These are phyloP conservation scores for Przewalskia tangutica DNA, from an alignment of 257 asterid species.

Conservation along the genomic window DNA sequence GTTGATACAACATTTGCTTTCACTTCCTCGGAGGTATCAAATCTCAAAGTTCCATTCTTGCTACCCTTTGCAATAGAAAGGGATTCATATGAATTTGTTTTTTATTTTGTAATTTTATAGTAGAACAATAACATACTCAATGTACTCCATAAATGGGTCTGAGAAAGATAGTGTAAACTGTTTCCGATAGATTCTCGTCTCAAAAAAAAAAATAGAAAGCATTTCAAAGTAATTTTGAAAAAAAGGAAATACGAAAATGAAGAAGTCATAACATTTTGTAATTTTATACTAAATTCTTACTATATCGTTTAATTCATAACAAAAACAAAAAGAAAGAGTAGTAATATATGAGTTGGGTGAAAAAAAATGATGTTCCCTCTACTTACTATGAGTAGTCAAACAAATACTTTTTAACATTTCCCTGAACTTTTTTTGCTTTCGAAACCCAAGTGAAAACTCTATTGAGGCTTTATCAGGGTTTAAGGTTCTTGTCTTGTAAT, in stretches of 20 bases:
- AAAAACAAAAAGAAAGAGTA: neutral
- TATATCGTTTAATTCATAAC: neutral
- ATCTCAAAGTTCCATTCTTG: neutral
- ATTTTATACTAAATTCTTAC: no score
- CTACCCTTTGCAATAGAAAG: neutral
- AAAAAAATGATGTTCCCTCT: neutral
- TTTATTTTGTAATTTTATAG: no score
- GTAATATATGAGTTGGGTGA: neutral
- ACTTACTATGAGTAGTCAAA: neutral
- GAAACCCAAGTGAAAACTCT: neutral
- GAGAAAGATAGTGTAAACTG: no score
- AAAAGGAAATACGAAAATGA: no score
- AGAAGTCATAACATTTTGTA: no score
- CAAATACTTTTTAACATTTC: neutral
- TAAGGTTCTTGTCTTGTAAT: neutral
- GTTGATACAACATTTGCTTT: neutral
- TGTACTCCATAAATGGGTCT: no score
- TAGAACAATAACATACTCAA: no score
- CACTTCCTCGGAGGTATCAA: neutral
- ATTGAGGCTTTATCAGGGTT: neutral
- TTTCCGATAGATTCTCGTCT: no score
- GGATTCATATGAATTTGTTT: neutral
- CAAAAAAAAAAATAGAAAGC: no score
- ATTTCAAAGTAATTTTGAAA: no score
- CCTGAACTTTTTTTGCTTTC: neutral